These are phyloP conservation scores for Termitomyces sp. DNA, from an alignment of 768 basidiomycete species.

Conservation along the genomic window DNA sequence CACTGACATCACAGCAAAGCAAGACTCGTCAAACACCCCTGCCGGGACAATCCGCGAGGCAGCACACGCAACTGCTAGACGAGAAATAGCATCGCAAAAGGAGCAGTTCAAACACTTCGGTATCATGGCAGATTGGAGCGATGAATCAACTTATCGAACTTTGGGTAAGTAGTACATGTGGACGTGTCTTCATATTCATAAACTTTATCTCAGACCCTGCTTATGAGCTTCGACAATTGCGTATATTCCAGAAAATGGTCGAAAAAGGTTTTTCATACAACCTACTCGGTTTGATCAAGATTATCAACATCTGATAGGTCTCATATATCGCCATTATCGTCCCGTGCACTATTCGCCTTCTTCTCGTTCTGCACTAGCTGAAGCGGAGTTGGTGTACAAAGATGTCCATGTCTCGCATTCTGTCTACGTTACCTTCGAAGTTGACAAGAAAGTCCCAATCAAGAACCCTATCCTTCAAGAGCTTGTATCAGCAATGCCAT, in stretches of 20 bases:
- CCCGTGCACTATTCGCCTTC: slow-evolving; percentile 96
- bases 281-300: not conserved
- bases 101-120: slow-evolving; percentile 78
- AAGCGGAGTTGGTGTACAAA: slow-evolving; percentile 89
- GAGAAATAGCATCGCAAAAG: slow-evolving; percentile 73
- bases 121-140: slow-evolving; percentile 90
- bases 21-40: slow-evolving; percentile 54
- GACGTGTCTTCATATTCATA: not conserved
- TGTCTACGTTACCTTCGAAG: slow-evolving; percentile 77
- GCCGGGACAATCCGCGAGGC: slow-evolving; percentile 62
- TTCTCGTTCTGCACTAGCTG: slow-evolving; percentile 89
- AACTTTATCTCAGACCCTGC: slow-evolving; percentile 55
- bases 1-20: slow-evolving; percentile 29
- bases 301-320: slow-evolving; percentile 40
- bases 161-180: slow-evolving; percentile 50
- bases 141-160: slow-evolving; percentile 75
- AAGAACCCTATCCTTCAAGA: slow-evolving; percentile 26
- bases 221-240: slow-evolving; percentile 87
- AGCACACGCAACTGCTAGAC: slow-evolving; percentile 68
- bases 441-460: slow-evolving; percentile 35
- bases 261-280: slow-evolving; percentile 53
- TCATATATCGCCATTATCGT: slow-evolving; percentile 82
- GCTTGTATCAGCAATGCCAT: slow-evolving; percentile 26
- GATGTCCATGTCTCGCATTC: slow-evolving; percentile 88
- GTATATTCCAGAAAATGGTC: slow-evolving; percentile 86